A percentile compares a stretch with the other conserved stretches of the same genome.
phyloP scores from a whole-genome alignment of 163 green algal genomes.

The Scenedesmus sp. region DNA sequence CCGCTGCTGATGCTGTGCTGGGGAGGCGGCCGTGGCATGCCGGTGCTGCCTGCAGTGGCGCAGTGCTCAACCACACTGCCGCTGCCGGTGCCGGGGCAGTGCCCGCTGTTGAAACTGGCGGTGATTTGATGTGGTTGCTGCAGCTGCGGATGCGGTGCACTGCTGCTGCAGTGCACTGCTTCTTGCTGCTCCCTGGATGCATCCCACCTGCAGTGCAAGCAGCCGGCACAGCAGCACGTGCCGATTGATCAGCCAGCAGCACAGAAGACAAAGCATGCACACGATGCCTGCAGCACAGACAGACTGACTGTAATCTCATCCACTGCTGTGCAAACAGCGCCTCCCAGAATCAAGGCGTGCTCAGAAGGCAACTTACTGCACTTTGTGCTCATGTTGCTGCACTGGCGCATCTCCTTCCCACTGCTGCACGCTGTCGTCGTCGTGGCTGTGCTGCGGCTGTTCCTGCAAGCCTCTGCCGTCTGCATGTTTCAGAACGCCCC shows the following conservation, averaged over 20 bases:
- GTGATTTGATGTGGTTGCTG: neutral
- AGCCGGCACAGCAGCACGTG: neutral
- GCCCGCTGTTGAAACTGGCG: neutral
- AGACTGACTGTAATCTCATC: neutral
- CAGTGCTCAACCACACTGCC: neutral
- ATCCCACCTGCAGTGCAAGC: neutral
- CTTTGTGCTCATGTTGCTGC: conserved; percentile 5
- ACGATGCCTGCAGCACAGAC: neutral
- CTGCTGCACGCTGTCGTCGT: neutral
- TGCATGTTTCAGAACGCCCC: neutral
- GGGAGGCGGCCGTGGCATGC: neutral
- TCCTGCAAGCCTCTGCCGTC: neutral
- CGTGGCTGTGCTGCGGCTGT: neutral
- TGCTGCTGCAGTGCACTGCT: neutral
- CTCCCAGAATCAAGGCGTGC: neutral
- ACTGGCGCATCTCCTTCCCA: neutral
- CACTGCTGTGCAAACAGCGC: neutral
- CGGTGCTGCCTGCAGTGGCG: neutral
- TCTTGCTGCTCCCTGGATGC: neutral
- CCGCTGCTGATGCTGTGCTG: conserved; percentile 7
- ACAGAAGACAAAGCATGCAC: neutral
- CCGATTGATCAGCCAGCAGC: neutral
- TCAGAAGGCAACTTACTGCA: neutral
- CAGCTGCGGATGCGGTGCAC: neutral
- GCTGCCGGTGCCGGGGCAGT: neutral